Evolutionary conservation across 2,329 filamentous ascomycete genomes (phyloP).

Genomic region (Cadophora sp.): DNA sequence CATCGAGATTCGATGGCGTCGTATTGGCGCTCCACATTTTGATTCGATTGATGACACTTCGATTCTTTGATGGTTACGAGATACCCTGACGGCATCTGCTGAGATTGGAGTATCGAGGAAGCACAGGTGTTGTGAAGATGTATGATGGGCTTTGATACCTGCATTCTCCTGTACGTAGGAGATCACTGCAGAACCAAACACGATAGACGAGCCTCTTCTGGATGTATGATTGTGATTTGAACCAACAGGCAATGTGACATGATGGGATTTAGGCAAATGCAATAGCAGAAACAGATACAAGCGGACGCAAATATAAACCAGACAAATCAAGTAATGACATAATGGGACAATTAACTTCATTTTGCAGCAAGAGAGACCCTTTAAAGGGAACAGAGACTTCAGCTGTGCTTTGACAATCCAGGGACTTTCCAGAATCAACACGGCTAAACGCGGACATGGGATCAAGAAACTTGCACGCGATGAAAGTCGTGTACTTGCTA

Average conservation of each 20-base stretch:
- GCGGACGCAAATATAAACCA: not conserved
- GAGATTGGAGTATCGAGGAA: conserved; percentile 30
- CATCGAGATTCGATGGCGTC: conserved; percentile 35
- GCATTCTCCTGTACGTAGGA: conserved; percentile 38
- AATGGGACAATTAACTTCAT: not conserved
- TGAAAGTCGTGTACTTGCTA: not conserved
- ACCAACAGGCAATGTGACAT: not conserved
- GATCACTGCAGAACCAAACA: conserved; percentile 28
- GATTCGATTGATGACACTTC: conserved; percentile 38
- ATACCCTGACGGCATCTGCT: conserved; percentile 38
- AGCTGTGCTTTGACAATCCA: not conserved
- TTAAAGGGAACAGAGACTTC: too few relatives aligned
- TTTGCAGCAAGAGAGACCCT: not conserved
- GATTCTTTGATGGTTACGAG: conserved; percentile 33
- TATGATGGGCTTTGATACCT: conserved; percentile 38
- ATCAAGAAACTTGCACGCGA: not conserved
- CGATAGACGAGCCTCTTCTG: conserved; percentile 15
- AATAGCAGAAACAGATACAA: not conserved
- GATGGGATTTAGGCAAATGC: not conserved
- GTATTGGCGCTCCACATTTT: conserved; percentile 37
- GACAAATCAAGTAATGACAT: not conserved
- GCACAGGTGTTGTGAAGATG: conserved; percentile 34
- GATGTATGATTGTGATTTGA: conserved; percentile 15
- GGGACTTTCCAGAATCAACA: not conserved
- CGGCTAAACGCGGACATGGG: not conserved